Evolutionary conservation across 768 basidiomycete species (phyloP).

Genomic region (Sporobolomyces pararoseus): DNA sequence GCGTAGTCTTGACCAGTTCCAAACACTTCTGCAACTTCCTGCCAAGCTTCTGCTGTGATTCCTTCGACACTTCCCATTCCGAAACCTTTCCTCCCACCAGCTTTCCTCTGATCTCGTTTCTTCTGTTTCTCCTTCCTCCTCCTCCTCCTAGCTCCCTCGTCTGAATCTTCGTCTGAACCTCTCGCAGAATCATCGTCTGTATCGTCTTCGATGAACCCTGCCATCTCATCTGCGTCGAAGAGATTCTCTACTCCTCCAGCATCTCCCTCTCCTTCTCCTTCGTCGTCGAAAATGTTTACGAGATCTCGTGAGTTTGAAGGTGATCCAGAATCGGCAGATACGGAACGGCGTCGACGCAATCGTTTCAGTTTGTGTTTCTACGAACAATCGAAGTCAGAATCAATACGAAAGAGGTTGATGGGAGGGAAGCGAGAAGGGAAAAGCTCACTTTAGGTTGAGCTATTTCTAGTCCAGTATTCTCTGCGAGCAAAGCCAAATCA

Average conservation of each 20-base stretch:
- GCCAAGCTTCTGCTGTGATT: conserved; percentile 61
- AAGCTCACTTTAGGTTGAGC: conserved; percentile 16
- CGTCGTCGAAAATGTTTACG: conserved; percentile 80
- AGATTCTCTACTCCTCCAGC: conserved; percentile 56
- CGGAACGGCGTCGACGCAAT: conserved; percentile 61
- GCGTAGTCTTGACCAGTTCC: conserved; percentile 95
- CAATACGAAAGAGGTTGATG: too few species aligned
- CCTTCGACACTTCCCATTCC: conserved; percentile 35
- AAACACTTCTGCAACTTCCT: conserved; percentile 92
- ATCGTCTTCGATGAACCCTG: conserved; percentile 62
- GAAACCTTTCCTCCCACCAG: conserved; percentile 54
- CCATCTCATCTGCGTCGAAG: conserved; percentile 84
- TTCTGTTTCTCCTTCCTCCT: conserved; percentile 56
- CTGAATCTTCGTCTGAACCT: conserved; percentile 65
- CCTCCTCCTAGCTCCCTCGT: conserved; percentile 62
- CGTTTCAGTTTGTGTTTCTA: conserved; percentile 64
- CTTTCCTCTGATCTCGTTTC: conserved; percentile 60
- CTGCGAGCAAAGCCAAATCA: conserved; percentile 74
- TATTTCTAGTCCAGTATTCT: conserved; percentile 69
- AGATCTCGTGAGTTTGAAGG: conserved; percentile 56
- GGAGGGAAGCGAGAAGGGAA: neutral
- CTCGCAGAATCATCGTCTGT: conserved; percentile 58
- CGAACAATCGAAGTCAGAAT: neutral
- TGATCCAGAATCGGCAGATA: conserved; percentile 58
- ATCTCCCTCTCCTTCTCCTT: conserved; percentile 63